Conservation (phyloP, 257 asterid genomes). For the Scutellaria barbata region DNA sequence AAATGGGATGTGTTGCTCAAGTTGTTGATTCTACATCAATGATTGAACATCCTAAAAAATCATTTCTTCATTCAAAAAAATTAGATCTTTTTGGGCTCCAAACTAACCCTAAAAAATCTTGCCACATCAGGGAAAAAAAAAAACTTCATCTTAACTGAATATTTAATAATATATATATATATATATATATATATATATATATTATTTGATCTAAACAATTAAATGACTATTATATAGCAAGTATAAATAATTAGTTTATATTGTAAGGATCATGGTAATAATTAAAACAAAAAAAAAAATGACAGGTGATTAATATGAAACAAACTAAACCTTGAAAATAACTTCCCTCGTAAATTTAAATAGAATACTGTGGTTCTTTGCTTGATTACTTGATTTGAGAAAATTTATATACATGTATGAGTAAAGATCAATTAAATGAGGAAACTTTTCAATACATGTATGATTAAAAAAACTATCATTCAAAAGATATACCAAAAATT, state of each 20-base stretch:
- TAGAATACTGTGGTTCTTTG: not conserved
- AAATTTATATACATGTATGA: not conserved
- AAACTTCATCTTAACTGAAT: slow-evolving; percentile 2
- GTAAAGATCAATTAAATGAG: too few species aligned
- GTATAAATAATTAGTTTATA: not conserved
- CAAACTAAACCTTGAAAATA: not conserved
- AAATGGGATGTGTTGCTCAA: too few species aligned
- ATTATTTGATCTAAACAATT: not conserved
- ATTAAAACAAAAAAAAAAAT: not conserved
- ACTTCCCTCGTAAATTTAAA: not conserved
- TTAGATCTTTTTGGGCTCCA: not conserved
- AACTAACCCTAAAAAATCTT: not conserved
- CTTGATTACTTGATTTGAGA: not conserved
- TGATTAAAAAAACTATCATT: too few species aligned
- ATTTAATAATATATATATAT: not conserved
- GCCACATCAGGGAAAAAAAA: slow-evolving; percentile 8
- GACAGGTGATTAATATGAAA: not conserved
- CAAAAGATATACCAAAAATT: too few species aligned
- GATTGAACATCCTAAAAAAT: not conserved
- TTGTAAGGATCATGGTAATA: not conserved
- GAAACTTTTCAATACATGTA: too few species aligned
- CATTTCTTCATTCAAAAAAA: not conserved
- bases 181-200: too few species aligned
- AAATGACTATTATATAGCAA: not conserved
- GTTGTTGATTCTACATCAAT: too few species aligned